Evolutionary conservation across 2,329 filamentous ascomycete genomes (phyloP), one percentile per base, ranked within the genome.

Genomic region (Fusarium newnesense): DNA sequence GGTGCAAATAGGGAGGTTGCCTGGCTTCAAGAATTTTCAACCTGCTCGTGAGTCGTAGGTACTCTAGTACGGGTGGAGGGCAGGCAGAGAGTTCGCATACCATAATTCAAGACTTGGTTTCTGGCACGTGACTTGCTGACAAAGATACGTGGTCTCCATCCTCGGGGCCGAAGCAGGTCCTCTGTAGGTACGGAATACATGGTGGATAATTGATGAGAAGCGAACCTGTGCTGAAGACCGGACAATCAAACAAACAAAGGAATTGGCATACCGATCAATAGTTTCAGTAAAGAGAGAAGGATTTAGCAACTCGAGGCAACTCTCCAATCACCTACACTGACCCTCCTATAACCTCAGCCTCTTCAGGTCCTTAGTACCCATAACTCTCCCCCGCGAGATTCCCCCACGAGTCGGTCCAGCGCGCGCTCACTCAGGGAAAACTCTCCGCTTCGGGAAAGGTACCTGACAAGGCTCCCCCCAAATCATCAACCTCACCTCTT

Each of bases 401-500:
- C 46, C 69, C 67, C 68, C 59, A 50, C 59, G 47, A 71, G 73
- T 58, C 57, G 53, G 67, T 61, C 56, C 74, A 73, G 70, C 42
- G 70, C 70, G 70, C 70, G 67, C 70, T 73, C 74, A 67, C 69
- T 70, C 69, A 75, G 78, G 76, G 73, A 76, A 81, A 80, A 80
- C 79, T 79, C 81, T 74, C 81, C 81, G 81, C 81, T 83, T 83
- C 76, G 79, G 81, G 80, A 81, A 80, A 80, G 80, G 79, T 79
- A 69, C 67, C 67, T 69, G 63, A 78, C 79, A 78, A 78, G 79
- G 77, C 77, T 78, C 79, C 78, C 80, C 83, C 83, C 81, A 81
- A 85, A 84, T 81, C 82, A 83, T 85, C 82, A 87, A 89, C 87
- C 84, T 89, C 87, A 88, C 82, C 84, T 85, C 84, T 86, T 81